These are phyloP conservation scores for Clitoria ternatea DNA, from an alignment of 306 rosid species.

Conservation along the genomic window DNA sequence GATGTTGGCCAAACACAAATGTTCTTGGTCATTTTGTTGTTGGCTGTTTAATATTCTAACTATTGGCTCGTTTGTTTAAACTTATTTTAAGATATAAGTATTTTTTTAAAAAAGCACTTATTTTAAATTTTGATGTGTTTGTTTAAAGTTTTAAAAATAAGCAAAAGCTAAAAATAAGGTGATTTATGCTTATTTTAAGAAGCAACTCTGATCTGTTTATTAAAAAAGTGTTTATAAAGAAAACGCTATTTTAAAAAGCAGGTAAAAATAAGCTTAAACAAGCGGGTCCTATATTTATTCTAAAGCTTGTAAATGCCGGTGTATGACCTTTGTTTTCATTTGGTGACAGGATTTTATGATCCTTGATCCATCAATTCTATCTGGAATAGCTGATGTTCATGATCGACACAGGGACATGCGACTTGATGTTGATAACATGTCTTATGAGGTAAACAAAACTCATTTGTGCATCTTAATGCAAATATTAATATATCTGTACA, in stretches of 20 bases:
- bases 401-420: conserved; percentile 89
- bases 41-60: not conserved
- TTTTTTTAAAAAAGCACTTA: too few relatives aligned
- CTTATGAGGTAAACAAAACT: conserved; percentile 72
- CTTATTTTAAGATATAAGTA: too few relatives aligned
- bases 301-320: not conserved
- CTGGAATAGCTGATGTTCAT: conserved; percentile 72
- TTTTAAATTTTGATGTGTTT: too few relatives aligned
- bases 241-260: too few relatives aligned
- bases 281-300: not conserved
- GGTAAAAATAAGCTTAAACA: too few relatives aligned
- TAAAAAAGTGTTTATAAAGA: too few relatives aligned
- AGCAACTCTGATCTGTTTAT: too few relatives aligned
- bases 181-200: too few relatives aligned
- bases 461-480: not conserved
- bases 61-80: too few relatives aligned
- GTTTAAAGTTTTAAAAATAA: too few relatives aligned
- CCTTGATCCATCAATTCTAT: conserved; percentile 69
- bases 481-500: not conserved
- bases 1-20: not conserved
- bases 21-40: too few relatives aligned
- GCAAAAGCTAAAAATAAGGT: too few relatives aligned
- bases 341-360: conserved; percentile 76
- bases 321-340: conserved; percentile 20
- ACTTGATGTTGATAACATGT: conserved; percentile 87